A percentile compares a stretch with the other conserved stretches of the same genome.
Evolutionary conservation across 345 rosid species (phyloP).

Genomic region (Angophora floribunda): DNA sequence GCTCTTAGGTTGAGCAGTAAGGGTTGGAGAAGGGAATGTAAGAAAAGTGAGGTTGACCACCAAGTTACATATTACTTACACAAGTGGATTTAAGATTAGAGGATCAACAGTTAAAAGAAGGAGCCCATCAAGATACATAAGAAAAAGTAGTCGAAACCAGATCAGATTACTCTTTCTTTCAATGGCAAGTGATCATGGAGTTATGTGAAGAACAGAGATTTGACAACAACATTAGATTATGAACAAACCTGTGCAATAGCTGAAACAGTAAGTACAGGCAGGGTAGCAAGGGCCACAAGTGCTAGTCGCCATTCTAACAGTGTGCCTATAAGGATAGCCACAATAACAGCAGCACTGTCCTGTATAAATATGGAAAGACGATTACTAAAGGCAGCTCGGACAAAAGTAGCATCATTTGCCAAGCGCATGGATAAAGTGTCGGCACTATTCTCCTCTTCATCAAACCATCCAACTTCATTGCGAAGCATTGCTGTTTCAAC

Average conservation of each 20-base stretch:
- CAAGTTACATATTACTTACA: background rate
- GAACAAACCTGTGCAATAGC: slow-evolving; percentile 93
- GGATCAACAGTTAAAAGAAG: background rate
- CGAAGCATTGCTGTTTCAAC: slow-evolving; percentile 86
- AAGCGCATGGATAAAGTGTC: slow-evolving; percentile 97
- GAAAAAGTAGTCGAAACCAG: background rate
- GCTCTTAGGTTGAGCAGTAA: background rate
- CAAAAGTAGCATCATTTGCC: slow-evolving; percentile 99
- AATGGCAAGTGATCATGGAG: background rate
- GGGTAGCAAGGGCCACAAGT: slow-evolving; percentile 89
- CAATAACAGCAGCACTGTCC: slow-evolving; percentile 87
- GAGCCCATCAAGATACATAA: background rate
- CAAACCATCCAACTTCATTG: slow-evolving; percentile 99
- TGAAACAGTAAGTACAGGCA: slow-evolving; percentile 78
- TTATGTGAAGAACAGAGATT: background rate
- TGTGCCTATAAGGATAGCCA: slow-evolving; percentile 85
- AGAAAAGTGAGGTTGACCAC: background rate
- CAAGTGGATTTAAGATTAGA: background rate
- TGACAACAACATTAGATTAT: background rate
- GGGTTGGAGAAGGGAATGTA: background rate
- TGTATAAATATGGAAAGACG: slow-evolving; percentile 97
- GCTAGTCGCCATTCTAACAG: slow-evolving; percentile 92
- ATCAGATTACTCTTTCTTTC: background rate
- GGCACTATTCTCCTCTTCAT: slow-evolving; percentile 92
- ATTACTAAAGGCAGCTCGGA: slow-evolving; percentile 97